Percentiles rank a stretch among this genome's conserved stretches.
These are phyloP conservation scores for Gonapodya sp. DNA, from an alignment of 192 early-diverging fungal genomes.

Conservation along the genomic window DNA sequence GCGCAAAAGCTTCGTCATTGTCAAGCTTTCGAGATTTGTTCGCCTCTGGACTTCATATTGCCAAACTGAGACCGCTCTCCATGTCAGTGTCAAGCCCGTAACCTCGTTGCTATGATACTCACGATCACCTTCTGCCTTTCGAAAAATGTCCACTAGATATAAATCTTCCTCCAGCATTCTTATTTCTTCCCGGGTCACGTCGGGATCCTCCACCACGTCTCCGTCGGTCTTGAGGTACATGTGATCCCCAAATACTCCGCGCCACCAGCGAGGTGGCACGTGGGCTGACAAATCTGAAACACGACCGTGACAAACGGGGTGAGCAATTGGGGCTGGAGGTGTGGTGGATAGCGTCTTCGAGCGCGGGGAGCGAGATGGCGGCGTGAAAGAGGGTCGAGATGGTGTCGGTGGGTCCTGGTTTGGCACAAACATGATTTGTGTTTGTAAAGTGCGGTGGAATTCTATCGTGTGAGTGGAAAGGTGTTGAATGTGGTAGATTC, in stretches of 20 bases:
- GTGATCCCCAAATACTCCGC: conserved; percentile 36
- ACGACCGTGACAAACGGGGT: conserved; percentile 36
- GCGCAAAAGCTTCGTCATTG: too few relatives aligned
- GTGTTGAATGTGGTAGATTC: too few relatives aligned
- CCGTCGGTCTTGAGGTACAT: conserved; percentile 60
- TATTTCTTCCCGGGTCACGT: conserved; percentile 46
- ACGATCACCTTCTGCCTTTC: conserved; percentile 12
- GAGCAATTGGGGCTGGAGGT: background rate
- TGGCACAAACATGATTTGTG: background rate
- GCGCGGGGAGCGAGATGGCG: background rate
- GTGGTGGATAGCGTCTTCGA: background rate
- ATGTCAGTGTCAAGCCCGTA: conserved; percentile 20
- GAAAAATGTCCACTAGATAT: conserved; percentile 14
- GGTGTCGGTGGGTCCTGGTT: background rate
- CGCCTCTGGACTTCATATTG: too few relatives aligned
- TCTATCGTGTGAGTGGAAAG: too few relatives aligned
- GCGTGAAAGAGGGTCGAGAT: background rate
- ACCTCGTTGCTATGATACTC: background rate
- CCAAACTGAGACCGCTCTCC: too few relatives aligned
- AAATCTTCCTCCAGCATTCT: conserved; percentile 28
- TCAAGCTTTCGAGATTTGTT: too few relatives aligned
- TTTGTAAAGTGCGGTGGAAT: too few relatives aligned
- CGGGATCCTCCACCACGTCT: conserved; percentile 59
- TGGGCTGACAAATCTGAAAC: conserved; percentile 38
- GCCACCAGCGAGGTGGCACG: conserved; percentile 54